Base-by-base conservation (phyloP, 2,329 filamentous ascomycete species). In the Exophiala sp. region DNA sequence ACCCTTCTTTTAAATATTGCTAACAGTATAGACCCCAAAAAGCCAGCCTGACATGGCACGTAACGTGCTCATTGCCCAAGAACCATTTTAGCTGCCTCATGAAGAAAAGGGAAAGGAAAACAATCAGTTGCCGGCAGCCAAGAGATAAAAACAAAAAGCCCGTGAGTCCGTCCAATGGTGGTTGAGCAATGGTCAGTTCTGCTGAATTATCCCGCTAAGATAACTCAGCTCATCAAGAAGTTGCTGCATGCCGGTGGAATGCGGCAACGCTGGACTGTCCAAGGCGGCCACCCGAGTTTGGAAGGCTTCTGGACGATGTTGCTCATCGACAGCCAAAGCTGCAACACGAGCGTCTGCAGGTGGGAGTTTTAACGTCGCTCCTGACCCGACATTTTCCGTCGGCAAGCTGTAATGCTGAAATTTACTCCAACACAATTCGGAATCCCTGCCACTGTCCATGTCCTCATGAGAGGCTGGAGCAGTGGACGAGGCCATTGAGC, bases 161-260 rank as follows among this genome's bases (percentile, higher is more conserved):
- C n/a, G n/a, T n/a, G n/a, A n/a, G n/a, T n/a, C n/a, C n/a, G 11
- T 7, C 29, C 8, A n/a, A 32, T 7, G 29, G 29, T n/a, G 6
- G 29, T 11, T 11, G 34, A 6, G 19, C 14, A 8, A 16, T 13
- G n/a, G n/a, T 37, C 73, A 52, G 56, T 53, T 40, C 6, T 56
- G 55, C 18, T 55, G 56, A 27, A 77, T 76, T 51, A 73, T 66
- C 46, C 68, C 67, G 19, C 72, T 71, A 34, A 78, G 62, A 59
- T 78, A 77, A 47, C 73, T 72, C 62, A 77, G 63, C 53, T 78
- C 74, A 54, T 72, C 70, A 59, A 77, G 66, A 50, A 77, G 62
- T 55, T 74, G 69, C 55, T 72, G 68, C 65, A 77, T 71, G 14
- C 67, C 68, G 29, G 61, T 66, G 40, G 61, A 62, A 50, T 66